phyloP scores from a whole-genome alignment of 1,284 basidiomycete genomes.

The Tilletia caries region DNA sequence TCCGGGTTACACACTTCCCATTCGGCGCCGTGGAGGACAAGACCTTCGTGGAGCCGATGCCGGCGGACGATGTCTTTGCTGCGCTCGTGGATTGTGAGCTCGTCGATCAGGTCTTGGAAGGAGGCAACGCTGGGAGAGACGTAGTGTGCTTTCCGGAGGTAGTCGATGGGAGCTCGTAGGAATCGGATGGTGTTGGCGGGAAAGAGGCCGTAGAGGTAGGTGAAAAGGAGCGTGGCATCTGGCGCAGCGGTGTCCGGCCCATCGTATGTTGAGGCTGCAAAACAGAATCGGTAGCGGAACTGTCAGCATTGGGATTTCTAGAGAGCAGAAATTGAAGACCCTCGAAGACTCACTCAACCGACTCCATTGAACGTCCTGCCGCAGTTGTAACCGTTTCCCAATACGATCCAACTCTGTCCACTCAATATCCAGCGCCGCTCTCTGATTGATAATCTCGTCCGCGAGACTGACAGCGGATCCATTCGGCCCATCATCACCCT shows the following conservation, averaged over 20 bases:
- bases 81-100: slow-evolving; percentile 56
- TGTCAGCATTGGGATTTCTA: slow-evolving; percentile 23
- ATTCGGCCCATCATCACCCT: neutral
- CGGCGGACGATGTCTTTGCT: slow-evolving; percentile 63
- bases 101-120: slow-evolving; percentile 65
- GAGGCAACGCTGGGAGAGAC: slow-evolving; percentile 45
- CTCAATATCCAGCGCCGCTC: slow-evolving; percentile 34
- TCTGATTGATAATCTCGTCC: slow-evolving; percentile 7
- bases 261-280: slow-evolving; percentile 24
- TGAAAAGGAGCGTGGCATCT: slow-evolving; percentile 59
- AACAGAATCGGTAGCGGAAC: slow-evolving; percentile 23
- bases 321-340: too few species aligned
- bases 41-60: slow-evolving; percentile 69
- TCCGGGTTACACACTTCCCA: slow-evolving; percentile 66
- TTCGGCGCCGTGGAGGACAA: slow-evolving; percentile 63
- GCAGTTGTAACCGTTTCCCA: slow-evolving; percentile 36
- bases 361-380: slow-evolving; percentile 33
- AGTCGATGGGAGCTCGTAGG: slow-evolving; percentile 65
- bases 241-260: slow-evolving; percentile 31
- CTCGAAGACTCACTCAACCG: slow-evolving; percentile 24
- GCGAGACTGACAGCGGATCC: neutral
- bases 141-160: slow-evolving; percentile 61
- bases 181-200: slow-evolving; percentile 77
- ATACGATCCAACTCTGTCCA: slow-evolving; percentile 37
- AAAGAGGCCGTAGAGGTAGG: slow-evolving; percentile 78